Percentiles rank a stretch among this genome's conserved stretches.
These are phyloP conservation scores for Vickermania ingenoplastis DNA, from an alignment of 208 protist genomes.

Conservation along the genomic window DNA sequence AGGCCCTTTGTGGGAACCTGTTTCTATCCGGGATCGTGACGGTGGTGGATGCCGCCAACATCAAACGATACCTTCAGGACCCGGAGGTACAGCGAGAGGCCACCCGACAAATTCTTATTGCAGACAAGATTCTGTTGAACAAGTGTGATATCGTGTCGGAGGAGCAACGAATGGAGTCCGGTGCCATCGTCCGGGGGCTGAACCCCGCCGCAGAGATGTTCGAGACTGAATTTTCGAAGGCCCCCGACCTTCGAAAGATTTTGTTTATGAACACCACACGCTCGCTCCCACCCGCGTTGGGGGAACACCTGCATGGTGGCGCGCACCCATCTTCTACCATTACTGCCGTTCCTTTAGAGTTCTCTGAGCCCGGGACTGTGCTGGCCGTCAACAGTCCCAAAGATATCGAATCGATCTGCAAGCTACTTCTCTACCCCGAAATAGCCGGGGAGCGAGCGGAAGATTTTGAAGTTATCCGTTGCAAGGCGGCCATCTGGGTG, in stretches of 20 bases:
- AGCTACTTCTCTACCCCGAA: conserved; percentile 52
- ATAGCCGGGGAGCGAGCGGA: conserved; percentile 13
- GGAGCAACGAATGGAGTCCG: conserved; percentile 36
- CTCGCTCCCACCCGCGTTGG: conserved; percentile 8
- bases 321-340: conserved; percentile 33
- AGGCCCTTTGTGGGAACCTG: conserved; percentile 54
- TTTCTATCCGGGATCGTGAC: conserved; percentile 88
- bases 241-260: conserved; percentile 54
- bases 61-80: conserved; percentile 64
- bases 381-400: conserved; percentile 28
- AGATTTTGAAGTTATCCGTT: conserved; percentile 81
- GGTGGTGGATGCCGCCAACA: conserved; percentile 83
- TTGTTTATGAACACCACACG: conserved; percentile 78
- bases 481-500: conserved; percentile 84
- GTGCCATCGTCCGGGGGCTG: conserved; percentile 29
- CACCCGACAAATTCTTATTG: conserved; percentile 87
- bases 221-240: conserved; percentile 33
- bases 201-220: conserved; percentile 67
- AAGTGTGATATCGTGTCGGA: conserved; percentile 85
- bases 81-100: conserved; percentile 55
- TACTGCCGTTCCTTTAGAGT: conserved; percentile 63
- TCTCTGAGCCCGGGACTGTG: conserved; percentile 19
- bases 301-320: conserved; percentile 45
- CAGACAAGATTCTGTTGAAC: conserved; percentile 92
- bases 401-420: conserved; percentile 65